phyloP scores from a whole-genome alignment of 1,284 basidiomycete species.

The Coniferiporia weirii region DNA sequence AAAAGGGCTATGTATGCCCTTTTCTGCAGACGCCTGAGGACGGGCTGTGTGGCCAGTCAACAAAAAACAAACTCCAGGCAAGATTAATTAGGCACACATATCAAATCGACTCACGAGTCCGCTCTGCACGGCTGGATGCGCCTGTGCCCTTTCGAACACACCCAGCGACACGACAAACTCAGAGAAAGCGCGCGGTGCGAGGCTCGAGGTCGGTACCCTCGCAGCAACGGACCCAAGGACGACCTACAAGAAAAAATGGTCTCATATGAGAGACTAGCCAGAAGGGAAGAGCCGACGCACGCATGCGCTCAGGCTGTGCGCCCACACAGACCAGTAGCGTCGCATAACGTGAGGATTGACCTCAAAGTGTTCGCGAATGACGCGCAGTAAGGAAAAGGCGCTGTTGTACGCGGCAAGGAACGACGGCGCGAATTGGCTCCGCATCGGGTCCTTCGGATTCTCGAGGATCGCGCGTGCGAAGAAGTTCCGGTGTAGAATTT shows the following conservation, averaged over 20 bases:
- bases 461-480: conserved; percentile 14
- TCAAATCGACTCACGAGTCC: conserved; percentile 2
- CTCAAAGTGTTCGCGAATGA: conserved; percentile 6
- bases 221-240: conserved; percentile 21
- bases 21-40: not conserved
- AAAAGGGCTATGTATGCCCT: not conserved
- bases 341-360: not conserved
- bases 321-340: conserved; percentile 7
- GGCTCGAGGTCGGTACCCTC: conserved; percentile 7
- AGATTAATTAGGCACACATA: too few relatives aligned
- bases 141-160: conserved; percentile 19
- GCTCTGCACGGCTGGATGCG: conserved; percentile 6
- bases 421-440: conserved; percentile 6
- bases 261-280: too few relatives aligned
- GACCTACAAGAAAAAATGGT: not conserved
- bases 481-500: conserved; percentile 10
- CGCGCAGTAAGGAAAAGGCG: conserved; percentile 1
- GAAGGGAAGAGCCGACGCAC: not conserved
- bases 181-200: conserved; percentile 18
- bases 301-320: conserved; percentile 3
- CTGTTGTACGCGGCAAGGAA: conserved; percentile 6
- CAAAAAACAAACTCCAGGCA: too few relatives aligned
- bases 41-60: not conserved
- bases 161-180: conserved; percentile 20
- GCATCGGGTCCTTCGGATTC: conserved; percentile 5